A percentile compares a stretch with the other conserved stretches of the same genome.
Evolutionary conservation across 148 eudicot species (phyloP).

Genomic region (Arbutus unedo): DNA sequence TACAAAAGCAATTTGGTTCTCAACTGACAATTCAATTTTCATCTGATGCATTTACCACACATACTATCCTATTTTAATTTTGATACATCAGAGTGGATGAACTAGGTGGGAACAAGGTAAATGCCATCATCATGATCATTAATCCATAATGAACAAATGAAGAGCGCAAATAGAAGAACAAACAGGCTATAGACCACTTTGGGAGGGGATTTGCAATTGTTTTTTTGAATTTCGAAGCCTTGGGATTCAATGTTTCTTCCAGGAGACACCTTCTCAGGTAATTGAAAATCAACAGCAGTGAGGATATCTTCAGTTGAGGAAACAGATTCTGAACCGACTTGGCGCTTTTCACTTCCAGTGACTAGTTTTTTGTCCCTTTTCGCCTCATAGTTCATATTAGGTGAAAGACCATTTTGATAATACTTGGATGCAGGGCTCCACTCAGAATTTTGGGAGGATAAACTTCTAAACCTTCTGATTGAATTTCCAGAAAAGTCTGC

Average conservation of each 20-base stretch:
- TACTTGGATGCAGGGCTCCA: constrained; percentile 44
- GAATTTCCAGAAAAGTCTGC: constrained; percentile 38
- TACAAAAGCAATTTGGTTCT: constrained; percentile 8
- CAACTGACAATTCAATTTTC: neutral
- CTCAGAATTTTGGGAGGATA: constrained; percentile 33
- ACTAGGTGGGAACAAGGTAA: constrained; percentile 76
- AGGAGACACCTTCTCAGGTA: constrained; percentile 20
- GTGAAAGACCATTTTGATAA: constrained; percentile 28
- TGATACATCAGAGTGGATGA: constrained; percentile 9
- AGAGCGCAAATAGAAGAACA: constrained; percentile 35
- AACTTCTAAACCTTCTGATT: constrained; percentile 41
- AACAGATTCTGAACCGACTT: constrained; percentile 60
- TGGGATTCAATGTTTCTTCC: constrained; percentile 23
- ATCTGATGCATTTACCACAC: neutral
- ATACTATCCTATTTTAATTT: neutral
- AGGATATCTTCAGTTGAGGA: constrained; percentile 56
- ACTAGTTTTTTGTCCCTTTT: constrained; percentile 22
- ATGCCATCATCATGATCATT: constrained; percentile 39
- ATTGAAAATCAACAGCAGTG: constrained; percentile 17
- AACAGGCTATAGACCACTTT: constrained; percentile 26
- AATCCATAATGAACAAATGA: constrained; percentile 34
- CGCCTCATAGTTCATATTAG: constrained; percentile 16
- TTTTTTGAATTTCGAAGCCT: constrained; percentile 18
- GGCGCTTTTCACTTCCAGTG: constrained; percentile 21
- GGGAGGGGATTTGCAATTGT: constrained; percentile 20